Evolutionary conservation across 306 rosid species (phyloP), one percentile per base, ranked within the genome.

Genomic region (Rosa lucieae): DNA sequence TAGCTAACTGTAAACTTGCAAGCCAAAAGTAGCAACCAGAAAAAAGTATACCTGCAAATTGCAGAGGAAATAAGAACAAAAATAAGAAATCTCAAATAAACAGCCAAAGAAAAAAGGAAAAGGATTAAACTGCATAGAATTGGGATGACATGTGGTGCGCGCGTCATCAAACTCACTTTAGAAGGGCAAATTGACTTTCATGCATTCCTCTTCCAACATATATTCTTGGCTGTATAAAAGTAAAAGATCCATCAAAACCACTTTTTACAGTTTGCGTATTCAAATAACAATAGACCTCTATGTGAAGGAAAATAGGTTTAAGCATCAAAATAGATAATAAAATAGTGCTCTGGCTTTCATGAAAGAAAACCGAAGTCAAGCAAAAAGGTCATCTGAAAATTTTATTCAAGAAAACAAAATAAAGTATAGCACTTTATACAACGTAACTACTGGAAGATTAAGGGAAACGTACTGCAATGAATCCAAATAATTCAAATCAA

Each of bases 151-250:
- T 69, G 47, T 48, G 73, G 55, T 58, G 72, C 52, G 35, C 59
- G 59, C 46, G 76, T 69, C 55, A 52, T 53, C 43, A 80, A 87
- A 80, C 99, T 89, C 91, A 95, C 99, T 92, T 95, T 13, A 95
- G 56, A 69, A 93, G 96, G 82, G 97, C 56, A 83, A 95, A 91
- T 80, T 89, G 98, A 82, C 97, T 95, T 86, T 95, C 99, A 68
- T 95, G 99, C 99, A 93, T 95, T 77, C 99, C 99, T 81, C 99
- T 92, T 67, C 99, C 99, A 32, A 95, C 72, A 71, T 95, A 95
- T 83, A 87, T 81, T 86, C 99, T 90, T 76, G 98, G 99, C 99
- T 95, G 93, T 89, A 85, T 43, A 74, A 52, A 40, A 48, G 74
- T 66, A 40, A 71, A 81, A 84, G 67, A 71, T 79, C 42, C 63